These are phyloP conservation scores for Boletus rubroflammeus DNA, from an alignment of 768 basidiomycete species.

Conservation along the genomic window DNA sequence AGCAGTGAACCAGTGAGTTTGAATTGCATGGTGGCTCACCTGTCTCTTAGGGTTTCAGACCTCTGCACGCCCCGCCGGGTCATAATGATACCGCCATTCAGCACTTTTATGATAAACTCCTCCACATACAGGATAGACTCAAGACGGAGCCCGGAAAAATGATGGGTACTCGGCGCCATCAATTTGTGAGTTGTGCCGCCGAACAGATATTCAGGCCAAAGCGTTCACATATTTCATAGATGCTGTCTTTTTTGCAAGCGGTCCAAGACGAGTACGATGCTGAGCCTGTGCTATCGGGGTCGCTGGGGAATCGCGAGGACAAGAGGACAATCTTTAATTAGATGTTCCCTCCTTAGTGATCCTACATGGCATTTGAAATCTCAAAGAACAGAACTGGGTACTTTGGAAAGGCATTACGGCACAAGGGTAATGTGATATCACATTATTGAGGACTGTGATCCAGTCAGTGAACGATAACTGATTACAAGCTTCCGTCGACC, in stretches of 20 bases:
- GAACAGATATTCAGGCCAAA: neutral
- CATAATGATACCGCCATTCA: conserved; percentile 62
- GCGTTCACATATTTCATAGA: conserved; percentile 36
- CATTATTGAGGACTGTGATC: neutral
- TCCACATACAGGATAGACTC: conserved; percentile 67
- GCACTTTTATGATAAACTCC: conserved; percentile 85
- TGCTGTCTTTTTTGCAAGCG: conserved; percentile 58
- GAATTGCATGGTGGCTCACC: no score
- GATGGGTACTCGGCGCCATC: conserved; percentile 69
- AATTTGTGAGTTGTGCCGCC: conserved; percentile 47
- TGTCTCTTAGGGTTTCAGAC: conserved; percentile 23
- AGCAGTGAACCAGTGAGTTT: conserved; percentile 44
- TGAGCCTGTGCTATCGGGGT: neutral
- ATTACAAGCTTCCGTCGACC: neutral
- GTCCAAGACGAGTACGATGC: conserved; percentile 52
- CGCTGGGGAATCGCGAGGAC: neutral
- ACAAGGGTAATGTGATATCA: neutral
- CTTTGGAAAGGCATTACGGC: neutral
- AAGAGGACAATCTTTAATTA: neutral
- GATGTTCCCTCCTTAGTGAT: neutral
- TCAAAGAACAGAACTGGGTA: neutral
- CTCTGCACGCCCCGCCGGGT: conserved; percentile 44
- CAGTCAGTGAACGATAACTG: neutral
- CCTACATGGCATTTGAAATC: neutral
- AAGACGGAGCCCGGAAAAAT: conserved; percentile 72